phyloP scores from a whole-genome alignment of 2,329 filamentous ascomycete genomes.

The Didymella keratinophila region DNA sequence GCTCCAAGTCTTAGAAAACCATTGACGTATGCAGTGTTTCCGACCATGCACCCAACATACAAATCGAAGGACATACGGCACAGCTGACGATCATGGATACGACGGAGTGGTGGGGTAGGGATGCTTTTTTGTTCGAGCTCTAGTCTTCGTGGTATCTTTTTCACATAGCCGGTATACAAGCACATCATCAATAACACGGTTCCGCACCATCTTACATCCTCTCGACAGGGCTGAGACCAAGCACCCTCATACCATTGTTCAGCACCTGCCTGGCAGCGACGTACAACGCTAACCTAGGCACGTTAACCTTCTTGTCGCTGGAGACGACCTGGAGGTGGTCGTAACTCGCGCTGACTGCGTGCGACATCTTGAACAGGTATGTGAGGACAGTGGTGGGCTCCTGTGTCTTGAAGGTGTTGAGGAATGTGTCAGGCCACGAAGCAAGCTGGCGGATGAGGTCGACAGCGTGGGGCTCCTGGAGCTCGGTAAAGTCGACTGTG shows the following conservation, averaged over 20 bases:
- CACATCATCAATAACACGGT: neutral
- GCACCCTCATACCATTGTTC: slow-evolving; percentile 81
- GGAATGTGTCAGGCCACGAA: slow-evolving; percentile 84
- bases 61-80: too few relatives aligned
- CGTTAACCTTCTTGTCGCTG: slow-evolving; percentile 74
- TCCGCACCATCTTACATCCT: slow-evolving; percentile 47
- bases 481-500: slow-evolving; percentile 73
- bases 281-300: slow-evolving; percentile 73
- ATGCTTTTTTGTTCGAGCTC: too few relatives aligned
- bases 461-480: slow-evolving; percentile 75
- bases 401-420: slow-evolving; percentile 83
- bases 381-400: slow-evolving; percentile 74
- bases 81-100: too few relatives aligned
- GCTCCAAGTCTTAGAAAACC: too few relatives aligned
- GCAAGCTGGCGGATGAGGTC: slow-evolving; percentile 78
- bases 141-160: slow-evolving; percentile 18
- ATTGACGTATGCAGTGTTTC: too few relatives aligned
- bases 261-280: slow-evolving; percentile 77
- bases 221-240: slow-evolving; percentile 81
- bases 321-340: slow-evolving; percentile 84
- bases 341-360: slow-evolving; percentile 80
- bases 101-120: too few relatives aligned
- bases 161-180: neutral
- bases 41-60: too few relatives aligned
- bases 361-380: slow-evolving; percentile 88